Evolutionary conservation across 108 stramenopile species (phyloP).

Genomic region (Mayamaea pseudoterrestris): DNA sequence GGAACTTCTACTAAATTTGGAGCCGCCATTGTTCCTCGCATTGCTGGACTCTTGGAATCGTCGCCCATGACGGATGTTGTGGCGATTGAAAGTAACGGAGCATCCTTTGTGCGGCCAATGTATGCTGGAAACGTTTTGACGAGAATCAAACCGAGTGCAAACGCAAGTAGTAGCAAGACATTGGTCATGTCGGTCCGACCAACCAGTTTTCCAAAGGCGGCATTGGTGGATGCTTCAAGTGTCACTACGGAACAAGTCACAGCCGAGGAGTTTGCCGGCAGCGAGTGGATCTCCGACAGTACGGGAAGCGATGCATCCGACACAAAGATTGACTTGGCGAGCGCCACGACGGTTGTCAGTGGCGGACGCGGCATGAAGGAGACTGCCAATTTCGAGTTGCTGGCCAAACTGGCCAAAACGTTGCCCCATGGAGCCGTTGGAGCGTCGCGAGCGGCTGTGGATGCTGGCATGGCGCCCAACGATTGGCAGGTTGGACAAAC

Average conservation of each 20-base stretch:
- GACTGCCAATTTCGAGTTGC: slow-evolving; percentile 90
- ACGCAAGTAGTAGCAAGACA: slow-evolving; percentile 30
- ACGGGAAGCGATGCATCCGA: no score
- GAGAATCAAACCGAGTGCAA: no score
- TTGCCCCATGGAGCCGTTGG: slow-evolving; percentile 87
- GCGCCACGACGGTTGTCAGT: slow-evolving; percentile 86
- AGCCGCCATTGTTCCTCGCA: slow-evolving; percentile 88
- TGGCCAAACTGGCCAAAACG: slow-evolving; percentile 94
- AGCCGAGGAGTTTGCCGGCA: slow-evolving; percentile 31
- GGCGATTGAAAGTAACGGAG: slow-evolving; percentile 65
- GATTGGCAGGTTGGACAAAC: slow-evolving; percentile 95
- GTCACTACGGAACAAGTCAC: slow-evolving; percentile 44
- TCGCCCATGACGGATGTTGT: slow-evolving; percentile 91
- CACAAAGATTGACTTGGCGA: slow-evolving; percentile 89
- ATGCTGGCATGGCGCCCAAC: slow-evolving; percentile 97
- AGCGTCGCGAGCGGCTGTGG: slow-evolving; percentile 93
- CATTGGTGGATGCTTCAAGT: slow-evolving; percentile 37
- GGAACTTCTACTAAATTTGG: slow-evolving; percentile 79
- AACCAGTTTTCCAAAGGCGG: slow-evolving; percentile 95
- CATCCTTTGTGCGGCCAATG: slow-evolving; percentile 89
- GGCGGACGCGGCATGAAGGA: slow-evolving; percentile 96
- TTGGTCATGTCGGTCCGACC: slow-evolving; percentile 87
- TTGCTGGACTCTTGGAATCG: slow-evolving; percentile 85
- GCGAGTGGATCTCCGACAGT: slow-evolving; percentile 69
- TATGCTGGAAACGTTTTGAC: slow-evolving; percentile 99